These are phyloP conservation scores for Ogataea kodamae DNA, from an alignment of 805 yeast genomes.

Conservation along the genomic window DNA sequence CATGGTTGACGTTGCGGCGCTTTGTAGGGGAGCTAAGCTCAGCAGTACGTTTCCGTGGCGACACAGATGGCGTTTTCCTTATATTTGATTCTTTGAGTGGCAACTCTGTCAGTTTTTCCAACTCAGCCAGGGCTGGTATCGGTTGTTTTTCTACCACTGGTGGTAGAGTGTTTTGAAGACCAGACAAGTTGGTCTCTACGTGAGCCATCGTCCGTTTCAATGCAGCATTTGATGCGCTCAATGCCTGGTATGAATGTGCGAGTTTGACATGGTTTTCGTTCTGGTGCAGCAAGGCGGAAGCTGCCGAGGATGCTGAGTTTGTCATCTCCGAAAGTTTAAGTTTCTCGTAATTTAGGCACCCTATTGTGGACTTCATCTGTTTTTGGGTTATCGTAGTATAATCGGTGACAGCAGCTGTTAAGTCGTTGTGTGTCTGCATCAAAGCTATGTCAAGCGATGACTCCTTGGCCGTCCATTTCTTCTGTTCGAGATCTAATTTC, in stretches of 20 bases:
- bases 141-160: neutral
- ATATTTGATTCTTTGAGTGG: slow-evolving; percentile 3
- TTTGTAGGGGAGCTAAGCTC: slow-evolving; percentile 4
- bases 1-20: slow-evolving; percentile 4
- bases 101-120: slow-evolving; percentile 2
- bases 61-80: slow-evolving; percentile 1
- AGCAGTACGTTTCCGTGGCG: slow-evolving; percentile 5
- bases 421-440: neutral
- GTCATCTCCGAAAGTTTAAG: slow-evolving; percentile 11
- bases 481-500: slow-evolving; percentile 7
- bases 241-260: slow-evolving; percentile 5
- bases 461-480: slow-evolving; percentile 9
- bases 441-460: slow-evolving; percentile 2
- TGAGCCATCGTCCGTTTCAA: slow-evolving; percentile 4
- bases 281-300: neutral
- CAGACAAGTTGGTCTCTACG: slow-evolving; percentile 4
- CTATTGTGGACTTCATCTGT: slow-evolving; percentile 15
- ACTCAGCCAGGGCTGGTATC: slow-evolving; percentile 4
- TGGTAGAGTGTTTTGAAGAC: slow-evolving; percentile 1
- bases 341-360: slow-evolving; percentile 16
- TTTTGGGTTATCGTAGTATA: slow-evolving; percentile 6
- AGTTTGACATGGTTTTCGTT: slow-evolving; percentile 1
- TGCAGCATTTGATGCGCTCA: slow-evolving; percentile 2
- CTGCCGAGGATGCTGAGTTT: neutral
- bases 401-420: slow-evolving; percentile 3